Evolutionary conservation across 768 basidiomycete species (phyloP).

Genomic region (Lactifluus volemus): DNA sequence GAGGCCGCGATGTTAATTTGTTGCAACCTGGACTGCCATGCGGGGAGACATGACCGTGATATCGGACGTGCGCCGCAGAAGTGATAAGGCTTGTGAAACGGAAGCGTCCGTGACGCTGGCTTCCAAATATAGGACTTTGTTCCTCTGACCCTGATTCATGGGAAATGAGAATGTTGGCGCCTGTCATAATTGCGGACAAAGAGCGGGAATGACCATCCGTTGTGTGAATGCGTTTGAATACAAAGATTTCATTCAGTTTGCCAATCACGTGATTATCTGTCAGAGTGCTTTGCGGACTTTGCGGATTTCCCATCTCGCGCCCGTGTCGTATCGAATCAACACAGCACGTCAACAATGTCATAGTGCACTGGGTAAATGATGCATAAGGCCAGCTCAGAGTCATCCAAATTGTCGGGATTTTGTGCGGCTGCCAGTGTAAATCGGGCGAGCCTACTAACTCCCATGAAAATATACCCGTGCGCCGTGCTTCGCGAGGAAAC

Average conservation of each 20-base stretch:
- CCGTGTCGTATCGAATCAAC: background rate
- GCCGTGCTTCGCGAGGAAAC: background rate
- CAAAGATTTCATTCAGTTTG: background rate
- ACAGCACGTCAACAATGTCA: background rate
- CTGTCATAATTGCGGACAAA: slow-evolving; percentile 7
- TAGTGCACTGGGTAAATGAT: background rate
- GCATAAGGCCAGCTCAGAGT: background rate
- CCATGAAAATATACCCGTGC: background rate
- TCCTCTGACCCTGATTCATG: slow-evolving; percentile 1
- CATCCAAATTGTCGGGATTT: background rate
- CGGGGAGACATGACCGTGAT: background rate
- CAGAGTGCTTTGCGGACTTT: background rate
- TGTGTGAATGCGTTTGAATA: slow-evolving; percentile 1
- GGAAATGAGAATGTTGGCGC: slow-evolving; percentile 5
- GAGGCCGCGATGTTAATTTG: background rate
- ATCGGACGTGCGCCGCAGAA: background rate
- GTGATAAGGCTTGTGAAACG: background rate
- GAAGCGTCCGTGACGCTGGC: background rate
- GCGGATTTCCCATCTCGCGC: background rate
- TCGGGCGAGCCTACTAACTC: background rate
- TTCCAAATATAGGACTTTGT: background rate
- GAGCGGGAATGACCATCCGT: slow-evolving; percentile 5
- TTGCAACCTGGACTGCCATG: background rate
- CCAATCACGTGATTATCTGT: slow-evolving; percentile 1
- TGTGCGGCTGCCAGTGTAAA: background rate